Base-by-base conservation (phyloP, 23 red algal species). In the Rhodosorus marinus region DNA sequence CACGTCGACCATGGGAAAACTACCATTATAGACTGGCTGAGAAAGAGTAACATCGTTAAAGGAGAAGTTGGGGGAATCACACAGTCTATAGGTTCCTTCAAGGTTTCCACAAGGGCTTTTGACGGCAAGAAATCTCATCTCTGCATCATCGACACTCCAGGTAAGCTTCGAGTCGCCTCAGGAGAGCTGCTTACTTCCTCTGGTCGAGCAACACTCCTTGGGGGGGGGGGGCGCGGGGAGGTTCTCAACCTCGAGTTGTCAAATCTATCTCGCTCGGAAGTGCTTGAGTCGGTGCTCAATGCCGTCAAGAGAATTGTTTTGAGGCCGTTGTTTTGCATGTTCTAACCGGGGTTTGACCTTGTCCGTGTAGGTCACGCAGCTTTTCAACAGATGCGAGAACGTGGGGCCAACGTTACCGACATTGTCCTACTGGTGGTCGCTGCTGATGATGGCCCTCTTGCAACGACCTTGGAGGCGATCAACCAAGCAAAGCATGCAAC, bases 1-100 rank as follows among this genome's bases (percentile, higher is more conserved):
- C 87, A 94, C 27, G 87, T 94, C 30, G 77, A 94, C 40, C 76
- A 83, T 33, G 87, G 87, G 32, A 94, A 94, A 57, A 94, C 87
- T 11, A 83, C 87, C 23, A 51, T 94, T 47, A 59, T 94, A 29
- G 87, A 94, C 28, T 71, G 77, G 19, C 54, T 94, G 20, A 55
- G 76, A 14, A 26, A 70, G 14, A 55, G 69, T 21, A 19, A 79
- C 49, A 54, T 94, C 1, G 87, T 79, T 7, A 36, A 35, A 9
- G 35, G 41, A 22, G 87, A 94, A 61, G 80, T 62, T 14, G 87
- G 87, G 7, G 87, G 76, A n/a, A 94, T 94, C 29, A 94, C 87
- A 8, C 87, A 94, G 57, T 67, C 57, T 29, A 81, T 94, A 43
- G 75, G 76, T 24, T 69, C 87, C 6, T 94, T 94, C 36, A 33